Conservation (phyloP, 495 filamentous ascomycete genomes). For the Lasiosphaeria miniovina region DNA sequence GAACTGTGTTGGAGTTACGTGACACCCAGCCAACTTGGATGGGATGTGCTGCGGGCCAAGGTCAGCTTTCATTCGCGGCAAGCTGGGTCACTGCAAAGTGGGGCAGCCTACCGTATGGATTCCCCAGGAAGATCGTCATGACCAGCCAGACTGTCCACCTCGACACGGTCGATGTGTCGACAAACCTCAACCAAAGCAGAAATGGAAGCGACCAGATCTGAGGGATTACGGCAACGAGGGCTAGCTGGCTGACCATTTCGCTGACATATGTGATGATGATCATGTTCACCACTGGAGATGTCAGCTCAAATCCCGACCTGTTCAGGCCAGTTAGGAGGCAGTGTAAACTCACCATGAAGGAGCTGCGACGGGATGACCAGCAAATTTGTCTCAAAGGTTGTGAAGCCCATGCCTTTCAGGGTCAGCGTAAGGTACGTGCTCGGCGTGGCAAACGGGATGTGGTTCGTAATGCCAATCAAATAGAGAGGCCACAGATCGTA, state of each 20-base stretch:
- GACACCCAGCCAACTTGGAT: conserved; percentile 45
- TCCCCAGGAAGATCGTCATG: conserved; percentile 55
- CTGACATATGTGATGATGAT: conserved; percentile 48
- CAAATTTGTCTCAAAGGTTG: conserved; percentile 66
- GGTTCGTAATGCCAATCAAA: conserved; percentile 55
- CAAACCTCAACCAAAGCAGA: conserved; percentile 48
- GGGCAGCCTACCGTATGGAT: conserved; percentile 50
- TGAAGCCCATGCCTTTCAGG: conserved; percentile 58
- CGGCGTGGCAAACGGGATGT: conserved; percentile 53
- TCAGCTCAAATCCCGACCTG: conserved; percentile 34
- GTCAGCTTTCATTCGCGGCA: not conserved
- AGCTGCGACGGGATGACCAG: conserved; percentile 63
- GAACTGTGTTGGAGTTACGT: conserved; percentile 42
- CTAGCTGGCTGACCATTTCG: conserved; percentile 54
- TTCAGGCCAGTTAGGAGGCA: conserved; percentile 16
- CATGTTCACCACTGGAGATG: conserved; percentile 45
- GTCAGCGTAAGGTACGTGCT: conserved; percentile 62
- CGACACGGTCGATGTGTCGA: conserved; percentile 39
- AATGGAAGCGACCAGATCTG: conserved; percentile 58
- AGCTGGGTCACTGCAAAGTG: not conserved
- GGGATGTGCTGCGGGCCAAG: conserved; percentile 30
- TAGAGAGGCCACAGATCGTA: conserved; percentile 75
- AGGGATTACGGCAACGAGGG: conserved; percentile 46
- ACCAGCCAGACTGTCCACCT: conserved; percentile 54
- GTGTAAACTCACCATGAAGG: conserved; percentile 12